phyloP scores from a whole-genome alignment of 1,284 basidiomycete genomes.

The Ceratobasidium sp. region DNA sequence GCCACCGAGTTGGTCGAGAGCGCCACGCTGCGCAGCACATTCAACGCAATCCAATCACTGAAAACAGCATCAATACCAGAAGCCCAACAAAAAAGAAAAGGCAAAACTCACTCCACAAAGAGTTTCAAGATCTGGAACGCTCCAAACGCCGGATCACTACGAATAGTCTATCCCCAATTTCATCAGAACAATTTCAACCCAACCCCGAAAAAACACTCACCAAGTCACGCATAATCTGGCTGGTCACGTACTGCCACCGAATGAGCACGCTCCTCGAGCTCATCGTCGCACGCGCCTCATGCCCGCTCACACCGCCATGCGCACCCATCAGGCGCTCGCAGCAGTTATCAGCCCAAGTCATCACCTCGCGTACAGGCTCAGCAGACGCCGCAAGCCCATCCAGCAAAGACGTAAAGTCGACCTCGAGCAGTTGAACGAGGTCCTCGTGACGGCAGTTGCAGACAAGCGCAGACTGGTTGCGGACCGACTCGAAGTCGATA shows the following conservation, averaged over 20 bases:
- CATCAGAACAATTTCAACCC: conserved; percentile 28
- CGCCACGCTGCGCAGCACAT: conserved; percentile 85
- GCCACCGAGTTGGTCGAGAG: conserved; percentile 89
- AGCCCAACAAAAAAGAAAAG: conserved; percentile 41
- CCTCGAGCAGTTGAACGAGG: conserved; percentile 83
- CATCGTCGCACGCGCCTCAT: conserved; percentile 82
- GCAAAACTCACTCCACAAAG: conserved; percentile 80
- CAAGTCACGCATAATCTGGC: conserved; percentile 88
- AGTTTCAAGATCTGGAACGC: conserved; percentile 91
- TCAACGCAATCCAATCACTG: conserved; percentile 91
- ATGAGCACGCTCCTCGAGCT: conserved; percentile 87
- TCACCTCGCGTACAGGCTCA: conserved; percentile 88
- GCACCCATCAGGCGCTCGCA: conserved; percentile 82
- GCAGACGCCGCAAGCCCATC: conserved; percentile 64
- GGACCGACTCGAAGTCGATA: conserved; percentile 89
- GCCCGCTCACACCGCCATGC: conserved; percentile 59
- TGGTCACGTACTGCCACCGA: conserved; percentile 91
- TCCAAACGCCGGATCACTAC: conserved; percentile 88
- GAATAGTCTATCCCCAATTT: conserved; percentile 73
- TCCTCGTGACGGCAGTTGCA: conserved; percentile 93
- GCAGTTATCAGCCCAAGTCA: conserved; percentile 90
- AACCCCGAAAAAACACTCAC: conserved; percentile 66
- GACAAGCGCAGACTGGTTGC: conserved; percentile 89
- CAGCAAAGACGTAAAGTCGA: conserved; percentile 83
- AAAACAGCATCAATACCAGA: conserved; percentile 44